Base-by-base conservation (phyloP, 2,329 filamentous ascomycete genomes). In the Trichoderma polysporum region DNA sequence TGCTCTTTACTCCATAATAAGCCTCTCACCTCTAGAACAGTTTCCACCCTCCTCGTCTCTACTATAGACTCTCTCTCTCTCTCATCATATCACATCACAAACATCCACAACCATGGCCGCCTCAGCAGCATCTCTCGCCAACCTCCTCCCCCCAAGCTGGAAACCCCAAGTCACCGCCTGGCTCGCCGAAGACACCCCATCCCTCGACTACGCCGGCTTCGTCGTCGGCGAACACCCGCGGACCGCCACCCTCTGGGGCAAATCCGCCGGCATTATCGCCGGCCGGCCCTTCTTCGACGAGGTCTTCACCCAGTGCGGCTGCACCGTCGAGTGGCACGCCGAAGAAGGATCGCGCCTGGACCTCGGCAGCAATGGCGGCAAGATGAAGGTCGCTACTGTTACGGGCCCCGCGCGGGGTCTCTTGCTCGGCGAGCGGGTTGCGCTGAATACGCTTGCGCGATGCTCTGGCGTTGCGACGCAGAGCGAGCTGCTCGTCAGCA, bases 131-230 rank as follows among this genome's bases (percentile, higher is more conserved):
- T 76, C 58, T 8, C 80, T 84, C 61, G 81, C 81, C 74, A 88
- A 97, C 77, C 87, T 98, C 70, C 88, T 98, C 50, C 94, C 94
- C 0, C 86, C 89, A 25, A 91, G 89, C 70, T 97, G 93, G 88
- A 97, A 94, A 78, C 85, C 89, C 58, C 86, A 90, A 71, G 88
- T 97, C 70, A 86, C 90, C 27, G 81, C 86, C 74, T 99, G 95
- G 95, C 90, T 97, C 15, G 91, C 93, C 74, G 95, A 99, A 81
- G 95, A 99, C 81, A 96, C 93, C 3, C 95, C 95, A 4, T 95
- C 92, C 62, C 94, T 97, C 80, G 95, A 99, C 84, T 97, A 97
- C 78, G 95, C 92, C 74, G 95, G 95, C 68, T 99, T 97, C 79
- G 95, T 99, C 7, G 95, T 99, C 27, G 95, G 95, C 70, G 87